Evolutionary conservation across 345 rosid species (phyloP).

Genomic region (Euphorbia tirucalli): DNA sequence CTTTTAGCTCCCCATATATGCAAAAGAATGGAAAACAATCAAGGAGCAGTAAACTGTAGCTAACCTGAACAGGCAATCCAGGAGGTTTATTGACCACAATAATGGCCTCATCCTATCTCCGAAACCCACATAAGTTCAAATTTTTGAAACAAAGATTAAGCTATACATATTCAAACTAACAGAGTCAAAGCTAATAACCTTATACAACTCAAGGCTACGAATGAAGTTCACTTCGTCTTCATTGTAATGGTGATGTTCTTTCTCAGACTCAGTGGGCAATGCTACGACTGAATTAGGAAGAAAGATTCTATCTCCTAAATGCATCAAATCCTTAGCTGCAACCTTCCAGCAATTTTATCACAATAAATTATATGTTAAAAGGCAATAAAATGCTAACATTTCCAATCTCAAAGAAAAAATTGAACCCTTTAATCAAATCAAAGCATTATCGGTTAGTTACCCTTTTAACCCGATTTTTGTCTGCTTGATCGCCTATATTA

Average conservation of each 20-base stretch:
- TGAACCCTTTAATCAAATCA: conserved; percentile 7
- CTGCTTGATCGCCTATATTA: conserved; percentile 32
- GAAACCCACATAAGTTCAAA: conserved; percentile 21
- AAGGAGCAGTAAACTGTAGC: conserved; percentile 7
- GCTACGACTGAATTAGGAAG: conserved; percentile 59
- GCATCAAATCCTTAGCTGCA: conserved; percentile 71
- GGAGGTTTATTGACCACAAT: conserved; percentile 84
- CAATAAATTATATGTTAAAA: background rate
- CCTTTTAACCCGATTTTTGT: conserved; percentile 50
- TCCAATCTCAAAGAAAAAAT: background rate
- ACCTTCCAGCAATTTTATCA: conserved; percentile 49
- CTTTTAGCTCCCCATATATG: background rate
- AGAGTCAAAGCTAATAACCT: conserved; percentile 45
- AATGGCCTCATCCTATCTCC: conserved; percentile 66
- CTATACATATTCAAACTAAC: background rate
- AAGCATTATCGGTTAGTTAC: conserved; percentile 36
- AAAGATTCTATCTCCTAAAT: conserved; percentile 65
- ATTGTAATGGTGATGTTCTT: conserved; percentile 41
- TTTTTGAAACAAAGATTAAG: conserved; percentile 6
- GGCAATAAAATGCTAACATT: background rate
- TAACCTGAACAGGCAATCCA: conserved; percentile 92
- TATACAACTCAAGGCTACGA: conserved; percentile 60
- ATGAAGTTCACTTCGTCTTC: conserved; percentile 66
- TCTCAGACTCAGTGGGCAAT: conserved; percentile 36
- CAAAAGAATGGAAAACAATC: background rate